Evolutionary conservation across 257 asterid species (phyloP), one percentile per base, ranked within the genome.

Genomic region (Anisodus tanguticus): DNA sequence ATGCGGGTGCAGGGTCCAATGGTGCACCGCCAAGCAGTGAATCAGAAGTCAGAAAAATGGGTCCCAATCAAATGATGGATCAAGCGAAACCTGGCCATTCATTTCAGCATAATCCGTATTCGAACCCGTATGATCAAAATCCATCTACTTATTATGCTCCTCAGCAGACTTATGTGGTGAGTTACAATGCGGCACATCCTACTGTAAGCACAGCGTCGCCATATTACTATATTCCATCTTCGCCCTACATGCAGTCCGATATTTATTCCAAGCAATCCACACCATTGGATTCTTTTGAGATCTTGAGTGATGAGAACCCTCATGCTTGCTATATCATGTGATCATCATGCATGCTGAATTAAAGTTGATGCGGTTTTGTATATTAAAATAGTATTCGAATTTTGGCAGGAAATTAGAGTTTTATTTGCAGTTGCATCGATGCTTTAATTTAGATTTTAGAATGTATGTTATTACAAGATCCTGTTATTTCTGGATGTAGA

Each of bases 281-380:
- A 22, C 90, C 95, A 82, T 87, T 89, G 91, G 94, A 88, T 86
- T 84, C 94, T n/a, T 90, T 94, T 83, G 95, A 88, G 86, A 79
- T 92, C 79, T 76, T 94, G 91, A 94, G 98, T 35, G 97, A 94
- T 60, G 98, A 93, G 90, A 89, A 94, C 81, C 97, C 98, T 2
- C 91, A 94, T 88, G 94, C 90, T 59, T 94, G 98, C 85, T 26
- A 11, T 79, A 64, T 94, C 66, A 89, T 94, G 93, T 93, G 92
- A 94, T 83, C 12, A 41, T 41, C 45, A 41, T 5, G 45, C 45
- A 31, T 51, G 37, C 6, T 81, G 70, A 22, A 22, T 22, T 22
- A 60, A 57, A 9, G 57, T 10, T 74, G 16, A 72, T 72, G 71
- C 10, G n/a, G 3, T 70, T 70, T 69, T 69, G 81, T 26, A 74